phyloP scores from a whole-genome alignment of 176 grass and related monocot species.

The Carex pumila region DNA sequence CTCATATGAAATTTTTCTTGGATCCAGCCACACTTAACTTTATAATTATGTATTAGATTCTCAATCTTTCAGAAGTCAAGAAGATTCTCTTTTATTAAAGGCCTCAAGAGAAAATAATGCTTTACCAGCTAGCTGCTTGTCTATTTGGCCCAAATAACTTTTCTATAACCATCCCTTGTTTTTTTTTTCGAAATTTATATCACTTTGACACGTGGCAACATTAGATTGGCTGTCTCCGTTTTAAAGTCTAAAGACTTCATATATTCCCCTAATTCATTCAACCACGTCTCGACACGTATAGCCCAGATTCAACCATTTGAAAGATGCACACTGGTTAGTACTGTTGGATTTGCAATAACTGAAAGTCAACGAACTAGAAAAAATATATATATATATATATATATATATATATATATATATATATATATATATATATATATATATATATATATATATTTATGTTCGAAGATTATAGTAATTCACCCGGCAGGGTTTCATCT shows the following conservation, averaged over 20 bases:
- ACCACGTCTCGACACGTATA: not conserved
- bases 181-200: not conserved
- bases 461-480: not conserved
- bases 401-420: too few species aligned
- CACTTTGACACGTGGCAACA: not conserved
- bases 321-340: not conserved
- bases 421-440: too few species aligned
- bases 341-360: not conserved
- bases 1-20: not conserved
- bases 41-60: constrained; percentile 16
- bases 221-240: not conserved
- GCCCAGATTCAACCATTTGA: not conserved
- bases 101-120: constrained; percentile 13
- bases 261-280: not conserved
- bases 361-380: not conserved
- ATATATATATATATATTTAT: not conserved
- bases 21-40: constrained; percentile 8
- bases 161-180: not conserved
- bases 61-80: constrained; percentile 15
- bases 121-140: not conserved
- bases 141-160: not conserved
- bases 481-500: not conserved
- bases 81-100: constrained; percentile 12
- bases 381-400: too few species aligned
- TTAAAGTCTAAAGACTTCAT: not conserved